Conservation (phyloP, 2,329 filamentous ascomycete genomes). For the Colletotrichum tanaceti region DNA sequence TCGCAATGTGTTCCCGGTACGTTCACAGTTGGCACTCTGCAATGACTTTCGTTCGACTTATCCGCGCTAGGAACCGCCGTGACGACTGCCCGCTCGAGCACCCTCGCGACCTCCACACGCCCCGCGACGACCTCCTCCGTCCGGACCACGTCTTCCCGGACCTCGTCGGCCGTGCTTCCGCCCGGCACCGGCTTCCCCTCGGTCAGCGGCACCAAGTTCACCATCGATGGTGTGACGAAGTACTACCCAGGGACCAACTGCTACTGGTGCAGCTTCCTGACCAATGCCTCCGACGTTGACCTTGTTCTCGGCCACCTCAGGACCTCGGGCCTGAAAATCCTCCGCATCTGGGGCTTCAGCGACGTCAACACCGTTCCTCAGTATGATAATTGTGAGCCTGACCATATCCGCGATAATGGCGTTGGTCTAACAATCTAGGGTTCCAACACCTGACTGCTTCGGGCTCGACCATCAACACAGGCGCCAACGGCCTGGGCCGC, state of each 20-base stretch:
- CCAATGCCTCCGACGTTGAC: slow-evolving; percentile 67
- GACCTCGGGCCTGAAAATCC: slow-evolving; percentile 64
- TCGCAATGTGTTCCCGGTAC: slow-evolving; percentile 51
- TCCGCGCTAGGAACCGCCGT: slow-evolving; percentile 8
- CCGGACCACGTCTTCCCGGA: slow-evolving; percentile 35
- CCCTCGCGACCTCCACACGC: slow-evolving; percentile 33
- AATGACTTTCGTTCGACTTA: background rate
- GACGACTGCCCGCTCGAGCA: slow-evolving; percentile 38
- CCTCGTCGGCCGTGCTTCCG: slow-evolving; percentile 35
- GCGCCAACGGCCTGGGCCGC: slow-evolving; percentile 66
- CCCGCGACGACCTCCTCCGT: slow-evolving; percentile 32
- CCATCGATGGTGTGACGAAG: slow-evolving; percentile 57
- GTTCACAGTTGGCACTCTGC: slow-evolving; percentile 30
- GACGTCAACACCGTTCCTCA: slow-evolving; percentile 59
- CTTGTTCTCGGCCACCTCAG: slow-evolving; percentile 60
- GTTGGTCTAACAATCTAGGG: slow-evolving; percentile 27
- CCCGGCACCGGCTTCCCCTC: slow-evolving; percentile 42
- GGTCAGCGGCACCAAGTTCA: slow-evolving; percentile 50
- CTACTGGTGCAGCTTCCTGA: slow-evolving; percentile 68
- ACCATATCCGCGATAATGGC: background rate
- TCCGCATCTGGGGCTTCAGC: slow-evolving; percentile 73
- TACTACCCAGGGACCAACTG: slow-evolving; percentile 67
- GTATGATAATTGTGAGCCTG: slow-evolving; percentile 52
- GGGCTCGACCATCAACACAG: slow-evolving; percentile 70
- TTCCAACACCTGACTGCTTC: slow-evolving; percentile 63